Base-by-base conservation (phyloP, 176 grass and related monocot genomes). In the Rhipidocladum racemiflorum region DNA sequence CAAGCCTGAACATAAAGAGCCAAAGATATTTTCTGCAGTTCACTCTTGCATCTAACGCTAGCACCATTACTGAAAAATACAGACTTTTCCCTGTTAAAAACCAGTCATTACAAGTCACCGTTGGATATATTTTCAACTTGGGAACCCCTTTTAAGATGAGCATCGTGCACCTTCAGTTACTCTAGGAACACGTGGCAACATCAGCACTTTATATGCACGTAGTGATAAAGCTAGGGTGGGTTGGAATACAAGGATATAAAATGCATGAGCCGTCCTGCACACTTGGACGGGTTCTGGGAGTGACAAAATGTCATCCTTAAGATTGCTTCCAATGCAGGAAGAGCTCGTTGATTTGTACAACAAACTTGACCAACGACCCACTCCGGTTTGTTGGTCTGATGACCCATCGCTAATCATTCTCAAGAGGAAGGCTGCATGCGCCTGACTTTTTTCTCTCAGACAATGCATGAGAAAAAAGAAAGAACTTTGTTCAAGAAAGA, bases 301-400 rank as follows among this genome's bases (percentile, higher is more conserved):
- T 61, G 81, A 84, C 68, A 21, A 66, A 30, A 73, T 68, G 68
- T 3, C 16, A 40, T 53, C 35, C 67, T 27, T 15, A 45, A 78
- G 34, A 57, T 84, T 87, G 86, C 80, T 45, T 88, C 38, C 28
- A 65, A 28, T 9, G 74, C 81, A 84, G 67, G 86, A 57, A 59
- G 14, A 25, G 6, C 34, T 25, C 57, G 44, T 79, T 88, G 48
- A 74, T 84, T 84, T 72, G 68, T 4, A 12, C 81, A 74, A 30
- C 57, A 9, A 25, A 40, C 74, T 40, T 72, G 74, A 83, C 46
- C 49, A 1, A 44, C 17, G 81, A 79, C 81, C 48, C 60, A 3
- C 49, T 84, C 80, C 46, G 25, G 56, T 45, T 55, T 17, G 45
- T 21, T 78, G 56, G 64, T 17, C 68, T 14, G 32, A 69, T 54